A percentile compares a stretch with the other conserved stretches of the same genome.
Evolutionary conservation across 345 rosid genomes (phyloP).

Genomic region (Psidium friedrichsthalianum): DNA sequence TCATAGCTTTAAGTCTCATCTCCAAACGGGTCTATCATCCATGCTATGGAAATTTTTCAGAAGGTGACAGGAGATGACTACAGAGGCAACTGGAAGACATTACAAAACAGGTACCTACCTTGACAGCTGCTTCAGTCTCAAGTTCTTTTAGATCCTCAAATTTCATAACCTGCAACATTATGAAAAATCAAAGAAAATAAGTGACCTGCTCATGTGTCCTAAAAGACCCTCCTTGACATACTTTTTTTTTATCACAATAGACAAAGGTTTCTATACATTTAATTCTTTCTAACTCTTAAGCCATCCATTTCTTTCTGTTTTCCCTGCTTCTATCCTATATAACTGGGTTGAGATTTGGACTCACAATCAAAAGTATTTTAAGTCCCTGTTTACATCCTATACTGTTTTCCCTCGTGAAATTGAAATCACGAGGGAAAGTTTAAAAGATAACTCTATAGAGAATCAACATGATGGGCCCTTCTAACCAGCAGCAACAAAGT

Average conservation of each 20-base stretch:
- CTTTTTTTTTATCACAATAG: not conserved
- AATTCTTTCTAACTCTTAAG: not conserved
- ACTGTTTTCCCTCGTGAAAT: not conserved
- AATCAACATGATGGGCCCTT: not conserved
- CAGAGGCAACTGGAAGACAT: not conserved
- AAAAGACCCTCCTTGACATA: not conserved
- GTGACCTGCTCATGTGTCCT: not conserved
- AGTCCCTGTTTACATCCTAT: not conserved
- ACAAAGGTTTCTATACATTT: not conserved
- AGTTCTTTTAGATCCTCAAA: constrained; percentile 92
- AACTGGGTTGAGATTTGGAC: not conserved
- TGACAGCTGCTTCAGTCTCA: constrained; percentile 76
- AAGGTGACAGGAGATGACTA: not conserved
- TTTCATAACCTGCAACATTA: constrained; percentile 73
- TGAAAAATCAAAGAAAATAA: not conserved
- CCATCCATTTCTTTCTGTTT: not conserved
- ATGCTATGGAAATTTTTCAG: not conserved
- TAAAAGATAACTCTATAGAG: not conserved
- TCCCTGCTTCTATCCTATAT: not conserved
- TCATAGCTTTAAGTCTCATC: not conserved
- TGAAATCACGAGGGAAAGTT: not conserved
- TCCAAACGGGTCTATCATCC: not conserved
- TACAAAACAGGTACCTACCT: constrained; percentile 29
- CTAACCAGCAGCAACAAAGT: not conserved
- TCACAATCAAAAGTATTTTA: not conserved